These are phyloP conservation scores for Filosporella fistucella DNA, from an alignment of 495 filamentous ascomycete genomes.

Conservation along the genomic window DNA sequence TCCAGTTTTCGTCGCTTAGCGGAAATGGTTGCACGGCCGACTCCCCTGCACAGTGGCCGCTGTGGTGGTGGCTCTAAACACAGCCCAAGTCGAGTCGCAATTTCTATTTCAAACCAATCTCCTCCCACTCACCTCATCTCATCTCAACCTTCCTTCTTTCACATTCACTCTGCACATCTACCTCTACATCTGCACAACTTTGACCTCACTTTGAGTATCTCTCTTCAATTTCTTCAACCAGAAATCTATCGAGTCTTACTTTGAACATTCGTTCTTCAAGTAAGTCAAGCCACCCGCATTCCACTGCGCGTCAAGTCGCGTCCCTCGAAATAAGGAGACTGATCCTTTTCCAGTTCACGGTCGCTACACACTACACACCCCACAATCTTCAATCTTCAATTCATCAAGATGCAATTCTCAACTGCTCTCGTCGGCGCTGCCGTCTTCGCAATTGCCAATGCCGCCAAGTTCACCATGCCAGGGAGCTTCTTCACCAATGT, in stretches of 20 bases:
- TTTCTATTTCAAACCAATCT: constrained; percentile 14
- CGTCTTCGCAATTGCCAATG: constrained; percentile 5
- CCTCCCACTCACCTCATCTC: neutral
- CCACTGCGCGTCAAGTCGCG: constrained; percentile 6
- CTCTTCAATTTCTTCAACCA: neutral
- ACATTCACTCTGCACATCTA: neutral
- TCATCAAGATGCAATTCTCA: constrained; percentile 21
- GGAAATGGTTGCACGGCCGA: too few species aligned
- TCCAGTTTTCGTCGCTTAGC: too few species aligned
- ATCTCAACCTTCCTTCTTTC: neutral
- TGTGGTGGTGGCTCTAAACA: too few species aligned
- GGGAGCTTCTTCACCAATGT: constrained; percentile 6
- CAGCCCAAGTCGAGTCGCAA: constrained; percentile 3
- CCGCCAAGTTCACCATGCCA: constrained; percentile 12
- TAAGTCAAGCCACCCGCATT: constrained; percentile 10
- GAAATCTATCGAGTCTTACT: neutral
- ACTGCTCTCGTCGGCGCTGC: constrained; percentile 12
- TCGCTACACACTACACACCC: neutral
- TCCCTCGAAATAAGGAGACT: neutral
- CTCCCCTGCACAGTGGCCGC: too few species aligned
- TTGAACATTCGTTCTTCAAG: neutral
- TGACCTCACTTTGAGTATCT: neutral
- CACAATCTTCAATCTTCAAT: constrained; percentile 1
- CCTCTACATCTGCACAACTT: too few species aligned
- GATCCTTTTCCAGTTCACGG: constrained; percentile 1